Evolutionary conservation across 179 eudicot genomes (phyloP), one percentile per base, ranked within the genome.

Genomic region (Patellifolia procumbens): DNA sequence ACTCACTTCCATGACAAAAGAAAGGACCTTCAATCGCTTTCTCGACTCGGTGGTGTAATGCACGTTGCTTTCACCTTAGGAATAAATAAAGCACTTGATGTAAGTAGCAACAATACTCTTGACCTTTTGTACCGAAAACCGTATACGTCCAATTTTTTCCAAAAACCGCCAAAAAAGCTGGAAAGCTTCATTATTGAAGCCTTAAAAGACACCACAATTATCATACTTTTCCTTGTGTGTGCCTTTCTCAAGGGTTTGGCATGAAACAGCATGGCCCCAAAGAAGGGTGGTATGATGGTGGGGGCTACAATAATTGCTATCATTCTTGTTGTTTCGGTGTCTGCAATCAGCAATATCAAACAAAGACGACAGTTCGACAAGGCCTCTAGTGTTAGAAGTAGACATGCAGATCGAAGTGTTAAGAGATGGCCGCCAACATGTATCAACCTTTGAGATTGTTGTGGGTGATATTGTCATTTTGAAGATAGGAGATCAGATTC

Each of bases 281-380:
- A 59, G 88, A 87, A 72, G 91, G 91, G 2, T 86, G 87, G 89
- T 88, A 86, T n/a, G 91, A 86, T 68, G 89, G 91, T 0, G 91
- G 87, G 1, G 86, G 89, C 82, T n/a, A 86, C 86, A 56, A 76
- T 86, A 32, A 74, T 87, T 24, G 90, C 88, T 11, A 84, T 85
- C 3, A 45, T 87, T 61, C 87, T 87, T 5, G 90, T 87, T 35
- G 81, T 85, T 3, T 68, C 76, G 1, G 85, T 87, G 6, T 81
- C 90, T 15, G 84, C 87, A 0, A 22, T 78, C 12, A 86, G 87
- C 37, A 84, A 85, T 63, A 83, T 83, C 78, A 81, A 80, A 17
- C 90, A 83, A 56, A 75, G 70, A 63, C 65, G 77, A 42, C 87
- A 85, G 64, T 87, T 87, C 1, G 75, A 73, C 5, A 85, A 83